Percentiles rank a stretch among this genome's conserved stretches.
Conservation (phyloP, 352 stramenopile species). For the Lagenidium giganteum region DNA sequence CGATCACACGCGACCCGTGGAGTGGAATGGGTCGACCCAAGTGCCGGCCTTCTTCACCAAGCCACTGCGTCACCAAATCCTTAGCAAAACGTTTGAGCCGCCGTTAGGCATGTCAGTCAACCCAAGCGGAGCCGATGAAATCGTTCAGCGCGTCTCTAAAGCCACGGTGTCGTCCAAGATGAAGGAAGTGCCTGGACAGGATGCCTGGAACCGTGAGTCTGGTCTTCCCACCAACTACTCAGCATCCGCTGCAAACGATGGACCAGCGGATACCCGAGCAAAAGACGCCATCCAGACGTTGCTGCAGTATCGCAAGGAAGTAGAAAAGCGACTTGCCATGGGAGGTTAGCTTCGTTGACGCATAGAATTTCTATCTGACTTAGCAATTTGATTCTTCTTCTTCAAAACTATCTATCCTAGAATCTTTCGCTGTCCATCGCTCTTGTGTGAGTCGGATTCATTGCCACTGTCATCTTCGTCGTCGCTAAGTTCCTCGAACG, state of each 20-base stretch:
- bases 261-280: constrained; percentile 21
- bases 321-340: constrained; percentile 55
- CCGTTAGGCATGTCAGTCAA: constrained; percentile 29
- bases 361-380: too few relatives aligned
- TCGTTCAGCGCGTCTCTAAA: constrained; percentile 44
- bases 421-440: constrained; percentile 25
- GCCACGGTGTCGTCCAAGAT: constrained; percentile 50
- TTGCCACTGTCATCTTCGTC: constrained; percentile 1
- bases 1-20: too few relatives aligned
- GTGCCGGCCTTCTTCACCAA: constrained; percentile 23
- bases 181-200: constrained; percentile 14
- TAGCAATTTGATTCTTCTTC: too few relatives aligned
- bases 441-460: constrained; percentile 16
- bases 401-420: too few relatives aligned
- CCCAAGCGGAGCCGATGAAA: constrained; percentile 19
- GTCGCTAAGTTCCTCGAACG: constrained; percentile 3
- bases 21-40: constrained; percentile 57
- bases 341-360: too few relatives aligned
- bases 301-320: constrained; percentile 57
- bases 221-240: too few relatives aligned
- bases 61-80: constrained; percentile 50
- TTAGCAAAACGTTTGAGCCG: constrained; percentile 46
- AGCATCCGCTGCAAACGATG: too few relatives aligned
- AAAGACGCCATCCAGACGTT: constrained; percentile 53
- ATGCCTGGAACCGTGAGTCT: background rate